Base-by-base conservation (phyloP, 2,329 filamentous ascomycete genomes). In the Rachicladosporium sp. region DNA sequence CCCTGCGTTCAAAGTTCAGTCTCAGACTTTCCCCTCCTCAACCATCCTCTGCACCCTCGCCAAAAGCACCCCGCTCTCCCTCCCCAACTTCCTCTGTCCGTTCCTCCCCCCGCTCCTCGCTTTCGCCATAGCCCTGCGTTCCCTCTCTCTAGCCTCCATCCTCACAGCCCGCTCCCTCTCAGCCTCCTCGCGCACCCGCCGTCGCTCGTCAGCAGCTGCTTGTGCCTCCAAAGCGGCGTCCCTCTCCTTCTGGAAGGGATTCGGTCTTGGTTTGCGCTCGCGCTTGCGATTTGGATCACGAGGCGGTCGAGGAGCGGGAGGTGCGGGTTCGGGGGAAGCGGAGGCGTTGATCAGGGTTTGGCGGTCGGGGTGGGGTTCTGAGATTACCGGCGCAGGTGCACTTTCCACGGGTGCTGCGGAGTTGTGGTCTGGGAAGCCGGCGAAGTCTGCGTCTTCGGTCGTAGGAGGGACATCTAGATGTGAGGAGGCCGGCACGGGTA, bases 11-110 rank as follows among this genome's bases (percentile, higher is more conserved):
- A n/a, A n/a, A n/a, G n/a, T n/a, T n/a, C n/a, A n/a, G n/a, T n/a
- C 23, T 27, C 23, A 27, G 6, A 27, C 23, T 23, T 41, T 41
- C 11, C 39, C 39, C 31, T 41, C 39, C 6, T 67, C 70, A 45
- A 91, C 73, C 60, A 93, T 67, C 56, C 70, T 78, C 68, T 80
- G 80, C 29, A 89, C 80, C 62, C 80, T 84, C 53, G 86, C 81
- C 41, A 94, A 64, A 51, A 94, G 52, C 30, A 89, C 70, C 29
- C 71, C 73, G 51, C 86, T 88, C 67, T 93, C 86, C 44, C 84
- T 71, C 2, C 87, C 87, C 35, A 94, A 60, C 64, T 85, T 88
- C 59, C 81, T 74, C 64, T 82, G 79, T 8, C 84, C 84, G 58
- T 81, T 74, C 50, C 69, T 59, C 29, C 80, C 76, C 9, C 75